Evolutionary conservation across 306 rosid genomes (phyloP).

Genomic region (Alnus rubra): DNA sequence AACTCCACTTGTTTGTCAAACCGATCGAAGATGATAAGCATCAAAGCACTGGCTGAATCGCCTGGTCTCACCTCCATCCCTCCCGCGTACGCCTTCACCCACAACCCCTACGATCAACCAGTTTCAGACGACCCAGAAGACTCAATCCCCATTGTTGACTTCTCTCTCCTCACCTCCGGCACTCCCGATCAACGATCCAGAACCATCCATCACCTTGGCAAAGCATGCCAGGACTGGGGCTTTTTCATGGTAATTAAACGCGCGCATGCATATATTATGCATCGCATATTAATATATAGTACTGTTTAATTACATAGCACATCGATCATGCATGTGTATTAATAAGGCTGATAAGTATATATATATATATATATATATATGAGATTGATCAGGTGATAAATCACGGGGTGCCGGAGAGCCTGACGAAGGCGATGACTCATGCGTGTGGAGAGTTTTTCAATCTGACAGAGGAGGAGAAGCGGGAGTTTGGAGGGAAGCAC

Average conservation of each 20-base stretch:
- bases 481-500: conserved; percentile 36
- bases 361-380: too few species aligned
- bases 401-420: conserved; percentile 30
- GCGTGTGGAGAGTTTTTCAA: conserved; percentile 31
- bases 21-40: not conserved
- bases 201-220: conserved; percentile 38
- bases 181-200: conserved; percentile 33
- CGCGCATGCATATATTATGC: not conserved
- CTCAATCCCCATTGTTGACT: conserved; percentile 42
- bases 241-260: conserved; percentile 36
- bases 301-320: too few species aligned
- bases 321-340: too few species aligned
- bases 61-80: conserved; percentile 37
- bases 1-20: not conserved
- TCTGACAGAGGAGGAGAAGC: conserved; percentile 47
- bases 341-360: too few species aligned
- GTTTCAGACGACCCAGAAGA: conserved; percentile 19
- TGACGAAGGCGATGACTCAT: conserved; percentile 37
- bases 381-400: conserved; percentile 20
- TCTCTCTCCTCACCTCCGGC: conserved; percentile 38
- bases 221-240: conserved; percentile 61
- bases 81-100: conserved; percentile 18
- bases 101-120: conserved; percentile 7
- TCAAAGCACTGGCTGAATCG: conserved; percentile 40
- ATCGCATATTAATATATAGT: too few species aligned